These are phyloP conservation scores for Fraxinus cuspidata DNA, from an alignment of 257 asterid species.

Conservation along the genomic window DNA sequence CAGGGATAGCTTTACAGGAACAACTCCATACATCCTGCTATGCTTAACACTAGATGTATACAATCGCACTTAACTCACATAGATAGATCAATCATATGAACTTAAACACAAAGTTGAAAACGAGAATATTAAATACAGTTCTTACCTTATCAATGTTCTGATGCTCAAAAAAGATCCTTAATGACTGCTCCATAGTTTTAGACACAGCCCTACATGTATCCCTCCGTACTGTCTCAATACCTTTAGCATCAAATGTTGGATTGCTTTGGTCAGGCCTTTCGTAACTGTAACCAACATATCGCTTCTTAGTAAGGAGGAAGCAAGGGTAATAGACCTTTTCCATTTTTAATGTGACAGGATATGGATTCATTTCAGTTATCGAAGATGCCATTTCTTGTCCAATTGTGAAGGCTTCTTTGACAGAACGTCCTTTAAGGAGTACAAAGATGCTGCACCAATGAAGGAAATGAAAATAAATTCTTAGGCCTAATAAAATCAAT, in stretches of 20 bases:
- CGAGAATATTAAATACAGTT: slow-evolving; percentile 14
- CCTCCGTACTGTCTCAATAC: slow-evolving; percentile 91
- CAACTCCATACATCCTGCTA: neutral
- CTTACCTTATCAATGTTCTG: slow-evolving; percentile 66
- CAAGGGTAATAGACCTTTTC: slow-evolving; percentile 93
- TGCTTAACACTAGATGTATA: neutral
- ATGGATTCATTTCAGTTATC: slow-evolving; percentile 76
- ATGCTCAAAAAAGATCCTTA: slow-evolving; percentile 74
- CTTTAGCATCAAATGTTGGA: slow-evolving; percentile 93
- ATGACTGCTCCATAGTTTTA: slow-evolving; percentile 84
- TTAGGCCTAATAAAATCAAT: slow-evolving; percentile 18
- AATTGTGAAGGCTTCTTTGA: slow-evolving; percentile 69
- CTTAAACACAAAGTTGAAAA: slow-evolving; percentile 17
- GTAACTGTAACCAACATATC: slow-evolving; percentile 93
- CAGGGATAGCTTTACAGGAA: neutral
- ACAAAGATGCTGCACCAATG: slow-evolving; percentile 82
- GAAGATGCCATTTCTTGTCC: slow-evolving; percentile 92
- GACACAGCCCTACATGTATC: slow-evolving; percentile 95
- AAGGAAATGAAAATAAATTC: slow-evolving; percentile 18
- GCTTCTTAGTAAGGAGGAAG: slow-evolving; percentile 94
- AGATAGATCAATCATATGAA: neutral
- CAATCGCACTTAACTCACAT: neutral
- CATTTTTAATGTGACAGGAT: slow-evolving; percentile 84
- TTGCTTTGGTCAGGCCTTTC: slow-evolving; percentile 77
- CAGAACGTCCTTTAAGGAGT: slow-evolving; percentile 86